These are phyloP conservation scores for Myriosclerotinia scirpicola DNA, from an alignment of 2,329 filamentous ascomycete genomes.

Conservation along the genomic window DNA sequence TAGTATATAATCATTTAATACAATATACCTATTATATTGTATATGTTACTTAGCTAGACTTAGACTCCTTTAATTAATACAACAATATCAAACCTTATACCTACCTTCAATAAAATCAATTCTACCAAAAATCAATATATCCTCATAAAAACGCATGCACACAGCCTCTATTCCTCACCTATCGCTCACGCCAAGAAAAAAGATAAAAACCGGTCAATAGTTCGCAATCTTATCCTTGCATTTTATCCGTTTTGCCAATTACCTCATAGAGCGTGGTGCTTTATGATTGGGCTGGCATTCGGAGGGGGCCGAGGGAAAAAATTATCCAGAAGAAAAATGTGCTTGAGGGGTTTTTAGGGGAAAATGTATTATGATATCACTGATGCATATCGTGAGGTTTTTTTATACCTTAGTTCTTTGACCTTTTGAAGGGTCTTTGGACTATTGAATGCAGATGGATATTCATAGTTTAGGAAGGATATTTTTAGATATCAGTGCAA, in stretches of 20 bases:
- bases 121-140: constrained; percentile 5
- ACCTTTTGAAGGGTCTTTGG: neutral
- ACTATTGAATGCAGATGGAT: neutral
- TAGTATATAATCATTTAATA: no score
- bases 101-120: no score
- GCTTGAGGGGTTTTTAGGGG: neutral
- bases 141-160: constrained; percentile 13
- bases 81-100: no score
- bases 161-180: constrained; percentile 6
- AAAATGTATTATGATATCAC: constrained; percentile 9
- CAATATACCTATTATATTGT: no score
- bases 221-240: constrained; percentile 8
- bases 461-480: neutral
- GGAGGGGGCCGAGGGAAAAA: neutral
- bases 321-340: neutral
- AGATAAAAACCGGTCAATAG: neutral
- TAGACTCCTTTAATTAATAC: no score
- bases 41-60: no score
- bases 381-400: constrained; percentile 5
- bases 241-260: neutral
- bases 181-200: constrained; percentile 6
- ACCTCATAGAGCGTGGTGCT: constrained; percentile 11
- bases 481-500: constrained; percentile 5
- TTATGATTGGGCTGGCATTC: constrained; percentile 6
- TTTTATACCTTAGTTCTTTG: neutral